Conservation (phyloP, 768 basidiomycete genomes). For the Pulveroboletus sp. region DNA sequence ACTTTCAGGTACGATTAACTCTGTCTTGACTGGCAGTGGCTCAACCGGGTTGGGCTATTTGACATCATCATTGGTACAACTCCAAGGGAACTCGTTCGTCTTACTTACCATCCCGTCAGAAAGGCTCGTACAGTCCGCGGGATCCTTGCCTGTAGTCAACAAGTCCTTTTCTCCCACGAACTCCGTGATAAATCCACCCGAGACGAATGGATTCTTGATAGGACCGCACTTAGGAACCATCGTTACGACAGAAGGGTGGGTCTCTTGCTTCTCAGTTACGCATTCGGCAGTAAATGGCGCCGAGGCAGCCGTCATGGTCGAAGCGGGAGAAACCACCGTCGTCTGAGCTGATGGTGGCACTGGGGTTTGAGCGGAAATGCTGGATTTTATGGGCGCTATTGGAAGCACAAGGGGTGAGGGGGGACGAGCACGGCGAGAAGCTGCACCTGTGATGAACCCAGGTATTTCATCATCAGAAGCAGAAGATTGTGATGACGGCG, state of each 20-base stretch:
- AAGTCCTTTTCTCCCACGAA: slow-evolving; percentile 33
- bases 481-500: slow-evolving; percentile 25
- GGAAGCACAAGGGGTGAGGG: slow-evolving; percentile 24
- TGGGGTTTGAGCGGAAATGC: slow-evolving; percentile 10
- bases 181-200: slow-evolving; percentile 46
- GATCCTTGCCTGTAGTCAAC: slow-evolving; percentile 17
- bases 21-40: slow-evolving; percentile 16
- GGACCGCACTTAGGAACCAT: slow-evolving; percentile 13
- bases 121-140: slow-evolving; percentile 12
- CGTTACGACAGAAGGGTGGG: slow-evolving; percentile 1
- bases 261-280: slow-evolving; percentile 9
- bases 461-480: slow-evolving; percentile 28
- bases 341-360: slow-evolving; percentile 13
- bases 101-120: slow-evolving; percentile 16
- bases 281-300: slow-evolving; percentile 9
- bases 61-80: slow-evolving; percentile 1
- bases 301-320: slow-evolving; percentile 8
- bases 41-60: slow-evolving; percentile 18
- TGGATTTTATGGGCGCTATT: slow-evolving; percentile 7
- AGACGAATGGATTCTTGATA: slow-evolving; percentile 44
- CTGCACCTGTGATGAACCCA: slow-evolving; percentile 30
- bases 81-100: not conserved
- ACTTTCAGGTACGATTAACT: slow-evolving; percentile 7
- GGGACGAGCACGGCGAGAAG: slow-evolving; percentile 25
- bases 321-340: slow-evolving; percentile 15